Evolutionary conservation across 2,329 filamentous ascomycete species (phyloP).

Genomic region (Venturia asperata): DNA sequence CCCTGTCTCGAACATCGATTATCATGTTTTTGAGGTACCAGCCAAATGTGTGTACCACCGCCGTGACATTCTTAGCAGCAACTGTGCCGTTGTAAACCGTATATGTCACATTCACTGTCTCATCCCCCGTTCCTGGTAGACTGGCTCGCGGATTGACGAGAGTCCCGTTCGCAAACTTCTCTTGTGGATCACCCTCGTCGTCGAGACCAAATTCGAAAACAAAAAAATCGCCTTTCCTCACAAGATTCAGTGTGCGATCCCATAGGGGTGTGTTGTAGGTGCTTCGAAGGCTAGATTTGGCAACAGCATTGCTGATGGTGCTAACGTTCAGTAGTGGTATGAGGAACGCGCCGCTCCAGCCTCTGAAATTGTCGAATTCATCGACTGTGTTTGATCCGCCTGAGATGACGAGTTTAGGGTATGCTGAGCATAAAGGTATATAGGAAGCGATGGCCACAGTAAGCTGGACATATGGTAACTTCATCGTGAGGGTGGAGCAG

Average conservation of each 20-base stretch:
- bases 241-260: background rate
- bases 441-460: background rate
- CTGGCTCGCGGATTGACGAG: too few relatives aligned
- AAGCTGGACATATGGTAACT: background rate
- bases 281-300: background rate
- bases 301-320: background rate
- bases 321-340: background rate
- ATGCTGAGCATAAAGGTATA: background rate
- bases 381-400: background rate
- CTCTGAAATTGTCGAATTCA: background rate
- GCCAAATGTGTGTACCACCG: constrained; percentile 8
- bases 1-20: background rate
- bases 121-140: constrained; percentile 11
- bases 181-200: background rate
- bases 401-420: constrained; percentile 10
- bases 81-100: background rate
- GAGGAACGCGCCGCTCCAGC: background rate
- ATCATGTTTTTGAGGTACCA: constrained; percentile 13
- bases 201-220: background rate
- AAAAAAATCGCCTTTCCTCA: background rate
- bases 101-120: background rate
- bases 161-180: background rate
- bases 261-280: background rate
- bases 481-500: background rate
- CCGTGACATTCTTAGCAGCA: background rate